A percentile compares a stretch with the other conserved stretches of the same genome.
Conservation (phyloP, 1,284 basidiomycete species). For the Cutaneotrichosporon cavernicola region DNA sequence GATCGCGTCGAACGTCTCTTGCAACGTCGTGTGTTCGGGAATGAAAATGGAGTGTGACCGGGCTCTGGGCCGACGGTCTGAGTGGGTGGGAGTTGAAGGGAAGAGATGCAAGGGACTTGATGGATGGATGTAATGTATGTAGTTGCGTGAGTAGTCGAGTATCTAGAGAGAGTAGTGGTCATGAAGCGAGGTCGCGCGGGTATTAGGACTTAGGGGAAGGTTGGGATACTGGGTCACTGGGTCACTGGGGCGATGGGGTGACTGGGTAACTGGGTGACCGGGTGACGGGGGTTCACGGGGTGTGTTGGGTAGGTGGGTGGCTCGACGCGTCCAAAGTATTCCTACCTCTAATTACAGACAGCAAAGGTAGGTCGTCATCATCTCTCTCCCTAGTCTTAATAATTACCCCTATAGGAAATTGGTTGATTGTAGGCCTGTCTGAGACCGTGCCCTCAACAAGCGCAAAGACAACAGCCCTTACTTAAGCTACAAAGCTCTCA, state of each 20-base stretch:
- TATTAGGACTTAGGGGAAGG: not conserved
- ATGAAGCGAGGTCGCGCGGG: slow-evolving; percentile 1
- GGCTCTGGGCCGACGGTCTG: not conserved
- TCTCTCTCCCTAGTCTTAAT: not conserved
- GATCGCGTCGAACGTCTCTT: slow-evolving; percentile 6
- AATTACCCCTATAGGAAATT: not conserved
- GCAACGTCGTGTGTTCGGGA: not conserved
- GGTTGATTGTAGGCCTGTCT: no score
- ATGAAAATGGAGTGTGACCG: not conserved
- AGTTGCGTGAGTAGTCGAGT: not conserved
- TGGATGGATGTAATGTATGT: not conserved
- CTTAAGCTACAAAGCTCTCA: no score
- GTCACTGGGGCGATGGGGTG: no score
- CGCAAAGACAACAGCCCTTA: no score
- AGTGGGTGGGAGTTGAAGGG: not conserved
- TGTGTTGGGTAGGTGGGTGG: not conserved
- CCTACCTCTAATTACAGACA: no score
- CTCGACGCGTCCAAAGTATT: not conserved
- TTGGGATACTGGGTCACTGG: no score
- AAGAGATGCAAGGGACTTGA: not conserved
- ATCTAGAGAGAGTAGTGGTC: not conserved
- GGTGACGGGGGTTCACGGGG: no score
- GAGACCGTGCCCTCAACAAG: no score
- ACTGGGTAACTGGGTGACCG: no score
- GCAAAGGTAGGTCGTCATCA: not conserved